Evolutionary conservation across 1,284 basidiomycete genomes (phyloP).

Genomic region (Taiwanofungus camphoratus): DNA sequence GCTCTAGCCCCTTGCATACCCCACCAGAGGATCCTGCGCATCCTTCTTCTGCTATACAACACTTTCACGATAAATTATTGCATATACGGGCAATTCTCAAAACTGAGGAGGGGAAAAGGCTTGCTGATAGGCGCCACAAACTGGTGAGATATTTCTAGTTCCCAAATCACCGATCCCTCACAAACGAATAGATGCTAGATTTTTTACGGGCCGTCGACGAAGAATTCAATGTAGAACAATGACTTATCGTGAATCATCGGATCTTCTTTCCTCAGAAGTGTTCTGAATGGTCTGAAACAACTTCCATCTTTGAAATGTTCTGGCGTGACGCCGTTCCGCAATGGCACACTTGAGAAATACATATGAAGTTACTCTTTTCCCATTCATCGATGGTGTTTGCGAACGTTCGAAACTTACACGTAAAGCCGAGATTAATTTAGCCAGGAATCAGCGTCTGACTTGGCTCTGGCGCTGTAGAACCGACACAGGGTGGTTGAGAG

Average conservation of each 20-base stretch:
- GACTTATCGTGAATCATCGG: neutral
- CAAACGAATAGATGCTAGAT: constrained; percentile 24
- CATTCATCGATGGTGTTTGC: too few species aligned
- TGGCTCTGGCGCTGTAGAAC: too few species aligned
- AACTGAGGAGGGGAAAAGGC: constrained; percentile 59
- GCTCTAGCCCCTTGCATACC: constrained; percentile 60
- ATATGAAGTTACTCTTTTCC: too few species aligned
- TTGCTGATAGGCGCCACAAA: constrained; percentile 72
- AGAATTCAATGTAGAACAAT: constrained; percentile 19
- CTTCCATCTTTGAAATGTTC: too few species aligned
- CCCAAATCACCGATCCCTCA: neutral
- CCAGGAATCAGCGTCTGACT: too few species aligned
- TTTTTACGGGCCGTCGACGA: constrained; percentile 26
- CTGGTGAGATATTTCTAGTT: constrained; percentile 42
- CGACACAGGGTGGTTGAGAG: too few species aligned
- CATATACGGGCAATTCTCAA: constrained; percentile 73
- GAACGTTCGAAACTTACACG: too few species aligned
- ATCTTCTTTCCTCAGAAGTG: too few species aligned
- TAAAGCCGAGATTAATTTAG: too few species aligned
- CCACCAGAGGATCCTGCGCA: constrained; percentile 43
- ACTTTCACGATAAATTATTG: constrained; percentile 86
- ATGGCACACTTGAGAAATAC: too few species aligned
- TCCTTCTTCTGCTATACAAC: constrained; percentile 64
- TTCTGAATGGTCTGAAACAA: too few species aligned
- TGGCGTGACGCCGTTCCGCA: too few species aligned